A percentile compares a stretch with the other conserved stretches of the same genome.
Conservation (phyloP, 2,329 filamentous ascomycete species). For the Nothophoma quercina region DNA sequence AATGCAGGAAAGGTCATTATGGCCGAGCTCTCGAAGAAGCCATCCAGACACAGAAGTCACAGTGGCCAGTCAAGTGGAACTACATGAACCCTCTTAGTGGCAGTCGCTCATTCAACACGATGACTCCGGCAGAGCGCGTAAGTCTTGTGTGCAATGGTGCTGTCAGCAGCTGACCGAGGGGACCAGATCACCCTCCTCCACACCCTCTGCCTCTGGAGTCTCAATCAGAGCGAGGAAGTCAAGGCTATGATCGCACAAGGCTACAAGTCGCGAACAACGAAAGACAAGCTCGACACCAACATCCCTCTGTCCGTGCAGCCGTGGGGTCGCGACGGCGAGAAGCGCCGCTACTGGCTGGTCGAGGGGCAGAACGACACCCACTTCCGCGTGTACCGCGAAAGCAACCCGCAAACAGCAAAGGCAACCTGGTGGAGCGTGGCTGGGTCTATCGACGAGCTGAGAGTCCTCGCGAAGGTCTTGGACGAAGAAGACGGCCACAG, state of each 20-base stretch:
- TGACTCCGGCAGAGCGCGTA: conserved; percentile 85
- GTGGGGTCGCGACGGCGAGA: conserved; percentile 89
- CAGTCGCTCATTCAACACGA: conserved; percentile 79
- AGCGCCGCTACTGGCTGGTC: conserved; percentile 90
- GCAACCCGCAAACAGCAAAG: conserved; percentile 76
- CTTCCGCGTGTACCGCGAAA: conserved; percentile 93
- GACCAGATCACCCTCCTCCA: conserved; percentile 80
- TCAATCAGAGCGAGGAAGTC: conserved; percentile 85
- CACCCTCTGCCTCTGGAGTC: conserved; percentile 84
- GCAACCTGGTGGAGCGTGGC: conserved; percentile 94
- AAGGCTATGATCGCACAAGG: conserved; percentile 82
- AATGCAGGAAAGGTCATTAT: conserved; percentile 83
- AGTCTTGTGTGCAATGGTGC: conserved; percentile 15
- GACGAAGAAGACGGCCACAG: conserved; percentile 79
- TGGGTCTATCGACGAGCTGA: conserved; percentile 86
- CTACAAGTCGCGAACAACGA: conserved; percentile 73
- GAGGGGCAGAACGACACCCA: conserved; percentile 94
- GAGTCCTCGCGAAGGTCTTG: conserved; percentile 76
- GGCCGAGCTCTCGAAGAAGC: conserved; percentile 93
- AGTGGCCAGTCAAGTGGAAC: conserved; percentile 89
- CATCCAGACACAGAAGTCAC: conserved; percentile 79
- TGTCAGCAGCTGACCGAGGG: conserved; percentile 27
- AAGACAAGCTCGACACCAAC: conserved; percentile 78
- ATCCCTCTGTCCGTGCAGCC: conserved; percentile 88
- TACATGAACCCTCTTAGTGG: conserved; percentile 83